These are phyloP conservation scores for Candida sakaeoensis DNA, from an alignment of 805 yeast genomes.

Conservation along the genomic window DNA sequence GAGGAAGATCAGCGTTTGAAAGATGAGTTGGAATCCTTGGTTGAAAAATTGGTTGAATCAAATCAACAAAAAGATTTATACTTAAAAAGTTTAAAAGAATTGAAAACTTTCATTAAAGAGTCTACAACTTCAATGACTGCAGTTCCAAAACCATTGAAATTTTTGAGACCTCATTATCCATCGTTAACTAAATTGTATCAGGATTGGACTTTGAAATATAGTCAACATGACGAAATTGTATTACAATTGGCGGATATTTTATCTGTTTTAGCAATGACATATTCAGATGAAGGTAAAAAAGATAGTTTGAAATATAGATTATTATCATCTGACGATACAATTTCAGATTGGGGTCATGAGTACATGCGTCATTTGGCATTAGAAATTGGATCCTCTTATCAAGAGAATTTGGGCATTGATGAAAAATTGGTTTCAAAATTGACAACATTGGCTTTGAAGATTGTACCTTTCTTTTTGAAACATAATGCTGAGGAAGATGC, in stretches of 20 bases:
- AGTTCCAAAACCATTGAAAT: slow-evolving; percentile 97
- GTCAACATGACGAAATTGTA: slow-evolving; percentile 35
- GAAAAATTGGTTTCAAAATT: slow-evolving; percentile 41
- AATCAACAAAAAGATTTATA: slow-evolving; percentile 45
- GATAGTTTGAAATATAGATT: slow-evolving; percentile 81
- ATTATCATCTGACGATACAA: slow-evolving; percentile 45
- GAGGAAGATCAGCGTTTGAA: slow-evolving; percentile 92
- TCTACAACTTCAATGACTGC: slow-evolving; percentile 99
- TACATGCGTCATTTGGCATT: slow-evolving; percentile 93
- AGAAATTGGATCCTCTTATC: slow-evolving; percentile 88
- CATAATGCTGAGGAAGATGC: slow-evolving; percentile 99
- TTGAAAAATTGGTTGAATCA: slow-evolving; percentile 66
- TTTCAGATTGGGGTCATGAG: slow-evolving; percentile 96
- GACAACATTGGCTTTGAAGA: slow-evolving; percentile 62
- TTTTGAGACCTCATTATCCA: slow-evolving; percentile 82
- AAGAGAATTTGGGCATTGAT: slow-evolving; percentile 40
- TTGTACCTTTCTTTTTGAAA: slow-evolving; percentile 84
- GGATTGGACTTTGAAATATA: slow-evolving; percentile 49
- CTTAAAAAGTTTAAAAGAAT: slow-evolving; percentile 56
- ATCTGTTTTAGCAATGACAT: slow-evolving; percentile 94
- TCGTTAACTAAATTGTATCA: slow-evolving; percentile 62
- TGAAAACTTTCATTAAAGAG: slow-evolving; percentile 78
- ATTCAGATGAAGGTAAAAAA: slow-evolving; percentile 73
- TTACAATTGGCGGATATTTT: slow-evolving; percentile 77
- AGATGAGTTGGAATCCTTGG: slow-evolving; percentile 80